A percentile compares a stretch with the other conserved stretches of the same genome.
Evolutionary conservation across 305 asterid species (phyloP).

Genomic region (Solanum hybrid): DNA sequence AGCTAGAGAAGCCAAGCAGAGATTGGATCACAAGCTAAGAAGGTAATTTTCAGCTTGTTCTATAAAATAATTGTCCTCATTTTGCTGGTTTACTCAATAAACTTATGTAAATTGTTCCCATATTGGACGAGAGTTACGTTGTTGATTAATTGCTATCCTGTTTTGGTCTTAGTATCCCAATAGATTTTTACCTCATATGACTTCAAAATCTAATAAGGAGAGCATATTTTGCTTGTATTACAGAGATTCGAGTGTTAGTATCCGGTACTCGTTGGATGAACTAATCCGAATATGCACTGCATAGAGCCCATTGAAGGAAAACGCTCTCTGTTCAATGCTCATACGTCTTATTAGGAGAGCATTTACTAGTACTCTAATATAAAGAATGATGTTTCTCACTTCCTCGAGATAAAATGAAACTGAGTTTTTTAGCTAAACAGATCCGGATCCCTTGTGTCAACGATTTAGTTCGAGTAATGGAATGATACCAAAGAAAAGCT

Average conservation of each 20-base stretch:
- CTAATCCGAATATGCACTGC: background rate
- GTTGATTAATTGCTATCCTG: too few species aligned
- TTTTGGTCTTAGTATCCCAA: too few species aligned
- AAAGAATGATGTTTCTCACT: background rate
- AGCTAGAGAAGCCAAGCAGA: slow-evolving; percentile 61
- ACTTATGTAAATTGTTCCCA: background rate
- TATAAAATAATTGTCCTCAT: background rate
- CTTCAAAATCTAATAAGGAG: background rate
- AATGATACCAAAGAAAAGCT: background rate
- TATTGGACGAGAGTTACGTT: too few species aligned
- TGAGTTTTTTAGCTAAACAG: background rate
- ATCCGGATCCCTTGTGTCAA: background rate
- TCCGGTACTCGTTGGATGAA: background rate
- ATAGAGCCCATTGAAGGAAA: background rate
- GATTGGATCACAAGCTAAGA: slow-evolving; percentile 47
- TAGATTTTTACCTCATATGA: background rate
- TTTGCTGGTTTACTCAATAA: background rate
- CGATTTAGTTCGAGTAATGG: too few species aligned
- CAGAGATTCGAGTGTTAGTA: background rate
- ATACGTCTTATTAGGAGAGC: background rate
- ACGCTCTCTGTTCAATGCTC: background rate
- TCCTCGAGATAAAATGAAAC: background rate
- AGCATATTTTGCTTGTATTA: background rate
- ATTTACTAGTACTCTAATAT: background rate
- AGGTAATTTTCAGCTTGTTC: background rate